Conservation (phyloP, 176 grass and related monocot genomes). For the Oryza brachyantha region DNA sequence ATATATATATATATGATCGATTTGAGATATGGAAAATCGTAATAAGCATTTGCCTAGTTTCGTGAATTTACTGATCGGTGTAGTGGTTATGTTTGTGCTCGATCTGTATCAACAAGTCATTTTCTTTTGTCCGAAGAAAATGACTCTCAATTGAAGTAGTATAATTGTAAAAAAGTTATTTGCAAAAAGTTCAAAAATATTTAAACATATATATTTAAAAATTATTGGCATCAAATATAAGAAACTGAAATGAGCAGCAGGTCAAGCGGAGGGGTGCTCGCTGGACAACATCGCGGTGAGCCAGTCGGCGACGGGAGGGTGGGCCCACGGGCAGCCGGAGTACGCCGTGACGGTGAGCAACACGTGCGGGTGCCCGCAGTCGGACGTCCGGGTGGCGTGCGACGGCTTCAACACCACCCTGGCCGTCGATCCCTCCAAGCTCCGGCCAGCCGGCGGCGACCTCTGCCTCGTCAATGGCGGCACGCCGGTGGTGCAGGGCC, state of each 20-base stretch:
- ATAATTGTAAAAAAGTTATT: too few relatives aligned
- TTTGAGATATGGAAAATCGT: too few relatives aligned
- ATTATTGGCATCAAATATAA: too few relatives aligned
- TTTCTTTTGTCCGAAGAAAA: too few relatives aligned
- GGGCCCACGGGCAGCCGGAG: not conserved
- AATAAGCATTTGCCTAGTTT: too few relatives aligned
- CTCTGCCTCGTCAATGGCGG: not conserved
- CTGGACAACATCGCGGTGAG: not conserved
- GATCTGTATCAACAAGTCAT: too few relatives aligned
- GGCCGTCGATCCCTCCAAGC: not conserved
- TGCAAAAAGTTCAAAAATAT: not conserved
- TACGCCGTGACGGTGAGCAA: slow-evolving; percentile 1
- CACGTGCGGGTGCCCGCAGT: not conserved
- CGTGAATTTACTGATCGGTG: too few relatives aligned
- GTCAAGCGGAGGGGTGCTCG: not conserved
- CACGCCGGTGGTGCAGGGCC: not conserved
- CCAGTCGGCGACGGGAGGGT: not conserved
- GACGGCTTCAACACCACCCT: not conserved
- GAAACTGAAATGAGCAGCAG: not conserved
- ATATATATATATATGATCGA: too few relatives aligned
- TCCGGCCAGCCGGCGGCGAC: not conserved
- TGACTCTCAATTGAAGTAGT: too few relatives aligned
- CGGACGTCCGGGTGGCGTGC: not conserved
- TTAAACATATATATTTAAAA: too few relatives aligned
- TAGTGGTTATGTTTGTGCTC: too few relatives aligned